A percentile compares a stretch with the other conserved stretches of the same genome.
These are phyloP conservation scores for Alternaria hordeiaustralica DNA, from an alignment of 2,329 filamentous ascomycete species.

Conservation along the genomic window DNA sequence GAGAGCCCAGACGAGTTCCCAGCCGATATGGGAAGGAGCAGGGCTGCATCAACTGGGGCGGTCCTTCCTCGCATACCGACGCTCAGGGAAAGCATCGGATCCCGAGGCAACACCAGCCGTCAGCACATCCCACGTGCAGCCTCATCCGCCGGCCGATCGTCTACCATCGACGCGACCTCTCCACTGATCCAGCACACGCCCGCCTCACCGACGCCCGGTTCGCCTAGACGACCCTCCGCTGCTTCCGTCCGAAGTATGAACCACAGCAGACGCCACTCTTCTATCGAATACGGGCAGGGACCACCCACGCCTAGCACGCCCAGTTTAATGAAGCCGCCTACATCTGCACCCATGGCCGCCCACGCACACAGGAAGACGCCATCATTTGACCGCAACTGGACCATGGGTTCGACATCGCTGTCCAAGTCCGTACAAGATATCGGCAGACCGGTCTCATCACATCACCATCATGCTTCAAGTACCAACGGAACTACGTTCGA, in stretches of 20 bases:
- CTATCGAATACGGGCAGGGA: slow-evolving; percentile 70
- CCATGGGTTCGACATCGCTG: slow-evolving; percentile 51
- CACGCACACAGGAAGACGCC: slow-evolving; percentile 60
- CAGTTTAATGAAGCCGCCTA: slow-evolving; percentile 25
- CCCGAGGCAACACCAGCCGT: slow-evolving; percentile 32
- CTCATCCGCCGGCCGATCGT: slow-evolving; percentile 40
- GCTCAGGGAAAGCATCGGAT: slow-evolving; percentile 40
- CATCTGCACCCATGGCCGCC: slow-evolving; percentile 22
- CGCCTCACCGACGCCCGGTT: slow-evolving; percentile 49
- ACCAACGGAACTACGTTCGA: slow-evolving; percentile 38
- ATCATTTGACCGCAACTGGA: slow-evolving; percentile 67
- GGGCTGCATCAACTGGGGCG: slow-evolving; percentile 53
- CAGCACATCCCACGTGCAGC: slow-evolving; percentile 41
- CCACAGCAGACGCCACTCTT: slow-evolving; percentile 86
- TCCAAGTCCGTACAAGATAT: slow-evolving; percentile 38
- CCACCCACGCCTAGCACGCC: slow-evolving; percentile 31
- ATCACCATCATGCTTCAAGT: slow-evolving; percentile 40
- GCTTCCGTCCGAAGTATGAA: slow-evolving; percentile 82
- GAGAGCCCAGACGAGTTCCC: slow-evolving; percentile 28
- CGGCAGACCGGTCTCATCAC: slow-evolving; percentile 43
- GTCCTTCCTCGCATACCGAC: slow-evolving; percentile 49
- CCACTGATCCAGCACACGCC: slow-evolving; percentile 55
- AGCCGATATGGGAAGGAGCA: slow-evolving; percentile 54
- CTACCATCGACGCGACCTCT: slow-evolving; percentile 48
- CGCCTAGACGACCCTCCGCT: slow-evolving; percentile 69